These are phyloP conservation scores for Rhizophagus clarus DNA, from an alignment of 192 early-diverging fungal species.

Conservation along the genomic window DNA sequence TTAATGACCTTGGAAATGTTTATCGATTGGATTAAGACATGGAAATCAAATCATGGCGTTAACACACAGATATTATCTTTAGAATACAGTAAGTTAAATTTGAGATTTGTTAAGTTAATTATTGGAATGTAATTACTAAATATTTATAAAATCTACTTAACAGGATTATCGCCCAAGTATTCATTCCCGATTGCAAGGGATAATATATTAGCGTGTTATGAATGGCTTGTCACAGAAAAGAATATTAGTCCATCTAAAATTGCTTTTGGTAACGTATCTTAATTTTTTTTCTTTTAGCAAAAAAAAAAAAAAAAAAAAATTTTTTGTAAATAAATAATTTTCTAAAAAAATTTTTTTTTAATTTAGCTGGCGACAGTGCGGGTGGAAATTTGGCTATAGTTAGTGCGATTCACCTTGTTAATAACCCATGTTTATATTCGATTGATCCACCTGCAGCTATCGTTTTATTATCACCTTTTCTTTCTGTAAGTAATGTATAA, in stretches of 20 bases:
- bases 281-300: too few species aligned
- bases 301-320: too few species aligned
- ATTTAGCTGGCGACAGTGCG: constrained; percentile 26
- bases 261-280: constrained; percentile 1
- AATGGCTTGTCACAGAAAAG: constrained; percentile 9
- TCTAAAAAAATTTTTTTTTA: not conserved
- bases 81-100: constrained; percentile 17
- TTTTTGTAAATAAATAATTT: not conserved
- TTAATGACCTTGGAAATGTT: constrained; percentile 2
- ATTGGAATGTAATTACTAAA: too few species aligned
- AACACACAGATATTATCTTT: constrained; percentile 23
- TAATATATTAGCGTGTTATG: constrained; percentile 15
- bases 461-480: constrained; percentile 9
- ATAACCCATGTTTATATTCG: not conserved
- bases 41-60: constrained; percentile 21
- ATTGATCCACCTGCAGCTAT: not conserved
- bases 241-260: constrained; percentile 26
- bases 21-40: constrained; percentile 21
- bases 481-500: not conserved
- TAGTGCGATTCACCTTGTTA: not conserved
- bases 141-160: not conserved
- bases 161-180: constrained; percentile 25
- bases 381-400: constrained; percentile 19
- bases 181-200: constrained; percentile 15
- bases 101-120: not conserved